Evolutionary conservation across 164 flowering plant species (phyloP).

Genomic region (Amborella trichopoda): DNA sequence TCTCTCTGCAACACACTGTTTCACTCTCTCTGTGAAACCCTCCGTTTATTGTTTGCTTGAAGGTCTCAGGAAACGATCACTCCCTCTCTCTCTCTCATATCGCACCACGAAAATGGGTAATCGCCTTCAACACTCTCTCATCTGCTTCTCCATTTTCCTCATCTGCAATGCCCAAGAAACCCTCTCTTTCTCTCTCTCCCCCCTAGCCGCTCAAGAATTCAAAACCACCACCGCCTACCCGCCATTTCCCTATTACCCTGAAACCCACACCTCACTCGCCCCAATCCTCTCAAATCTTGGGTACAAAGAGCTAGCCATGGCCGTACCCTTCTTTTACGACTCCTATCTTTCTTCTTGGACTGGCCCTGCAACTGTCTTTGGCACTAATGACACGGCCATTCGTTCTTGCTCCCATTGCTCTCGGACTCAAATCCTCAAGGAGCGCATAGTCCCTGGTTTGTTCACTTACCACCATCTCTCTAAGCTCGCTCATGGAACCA

Average conservation of each 20-base stretch:
- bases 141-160: no score
- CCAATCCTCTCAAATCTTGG: constrained; percentile 42
- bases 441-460: constrained; percentile 53
- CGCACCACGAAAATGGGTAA: no score
- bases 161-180: no score
- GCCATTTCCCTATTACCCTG: constrained; percentile 4
- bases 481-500: constrained; percentile 45
- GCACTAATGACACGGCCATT: constrained; percentile 45
- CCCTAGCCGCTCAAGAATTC: neutral
- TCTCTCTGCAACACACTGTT: no score
- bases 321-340: constrained; percentile 28
- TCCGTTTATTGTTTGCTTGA: no score
- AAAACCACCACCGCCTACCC: neutral
- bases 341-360: constrained; percentile 17
- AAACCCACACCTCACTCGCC: constrained; percentile 2
- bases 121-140: no score
- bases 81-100: no score
- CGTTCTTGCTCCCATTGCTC: constrained; percentile 36
- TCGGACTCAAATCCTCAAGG: no score
- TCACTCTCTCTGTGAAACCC: no score
- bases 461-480: constrained; percentile 32
- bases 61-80: no score
- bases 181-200: no score
- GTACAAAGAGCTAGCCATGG: constrained; percentile 35
- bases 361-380: constrained; percentile 49